Evolutionary conservation across 768 basidiomycete species (phyloP), one percentile per base, ranked within the genome.

Genomic region (Ephemerocybe angulata): DNA sequence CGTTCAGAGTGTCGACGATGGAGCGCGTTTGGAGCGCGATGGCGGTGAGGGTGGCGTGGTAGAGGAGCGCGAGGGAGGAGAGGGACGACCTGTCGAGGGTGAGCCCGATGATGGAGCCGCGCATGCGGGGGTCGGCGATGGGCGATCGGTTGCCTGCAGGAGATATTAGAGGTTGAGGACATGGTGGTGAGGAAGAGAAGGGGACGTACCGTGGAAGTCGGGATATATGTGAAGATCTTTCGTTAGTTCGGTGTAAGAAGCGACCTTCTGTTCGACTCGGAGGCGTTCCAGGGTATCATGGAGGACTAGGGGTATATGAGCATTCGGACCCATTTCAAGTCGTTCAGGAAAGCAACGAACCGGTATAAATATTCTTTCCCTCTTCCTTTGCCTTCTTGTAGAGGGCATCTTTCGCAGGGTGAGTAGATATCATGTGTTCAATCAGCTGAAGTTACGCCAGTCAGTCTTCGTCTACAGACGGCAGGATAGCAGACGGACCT

Each of bases 211-310:
- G 68, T 94, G 92, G 57, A 97, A 80, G 67, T 99, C 96, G 0
- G 96, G 96, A 71, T 98, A 99, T 64, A 98, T 80, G 65, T 98
- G 93, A 52, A 96, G 69, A 70, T 94, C 87, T 61, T 88, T 93
- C 15, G 91, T 91, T 28, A 98, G 77, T 66, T 95, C 93, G 0
- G 92, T 90, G 59, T 88, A 74, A 40, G 82, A 82, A 31, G 80
- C 80, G 3, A 73, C 82, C 0, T 74, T 72, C 41, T 73, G 71
- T 54, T 87, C 86, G 17, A 71, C 62, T 53, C 78, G 73, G 55
- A 95, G 77, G 57, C 75, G 79, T 60, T 91, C 85, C 5, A 98
- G 79, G 35, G 82, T 72, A 24, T 90, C 83, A 25, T 85, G 83
- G 1, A 98, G 76, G 4, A 96, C 87, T 88, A 60, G 3, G 21